These are phyloP conservation scores for Acidomyces sp. DNA, from an alignment of 495 filamentous ascomycete species.

Conservation along the genomic window DNA sequence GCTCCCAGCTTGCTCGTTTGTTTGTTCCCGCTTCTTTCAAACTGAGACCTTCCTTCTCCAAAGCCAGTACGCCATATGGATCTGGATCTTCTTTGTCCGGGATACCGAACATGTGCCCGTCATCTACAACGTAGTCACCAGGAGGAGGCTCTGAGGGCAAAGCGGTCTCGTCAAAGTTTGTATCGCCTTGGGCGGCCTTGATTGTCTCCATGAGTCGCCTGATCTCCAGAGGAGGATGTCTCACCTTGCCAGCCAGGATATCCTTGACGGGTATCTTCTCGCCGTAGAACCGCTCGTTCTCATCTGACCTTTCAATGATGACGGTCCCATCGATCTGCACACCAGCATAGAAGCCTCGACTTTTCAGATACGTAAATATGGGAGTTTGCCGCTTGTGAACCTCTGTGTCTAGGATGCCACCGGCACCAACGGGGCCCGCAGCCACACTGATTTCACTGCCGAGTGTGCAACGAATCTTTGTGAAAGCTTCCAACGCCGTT, in stretches of 20 bases:
- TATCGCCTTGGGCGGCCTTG: constrained; percentile 72
- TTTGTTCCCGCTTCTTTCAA: constrained; percentile 74
- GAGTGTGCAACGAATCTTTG: constrained; percentile 59
- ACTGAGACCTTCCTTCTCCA: constrained; percentile 72
- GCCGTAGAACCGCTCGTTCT: constrained; percentile 79
- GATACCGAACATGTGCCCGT: constrained; percentile 50
- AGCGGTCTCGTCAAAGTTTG: constrained; percentile 48
- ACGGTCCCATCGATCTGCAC: constrained; percentile 75
- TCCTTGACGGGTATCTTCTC: constrained; percentile 60
- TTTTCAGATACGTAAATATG: constrained; percentile 81
- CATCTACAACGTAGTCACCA: constrained; percentile 51
- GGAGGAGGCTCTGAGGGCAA: constrained; percentile 53
- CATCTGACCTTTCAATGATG: constrained; percentile 70
- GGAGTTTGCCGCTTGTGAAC: constrained; percentile 55
- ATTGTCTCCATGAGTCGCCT: constrained; percentile 61
- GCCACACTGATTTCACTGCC: constrained; percentile 65
- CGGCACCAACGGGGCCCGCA: constrained; percentile 66
- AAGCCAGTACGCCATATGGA: constrained; percentile 73
- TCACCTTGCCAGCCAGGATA: constrained; percentile 66
- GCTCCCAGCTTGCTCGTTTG: constrained; percentile 51
- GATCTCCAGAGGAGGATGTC: constrained; percentile 49
- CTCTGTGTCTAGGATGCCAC: constrained; percentile 62
- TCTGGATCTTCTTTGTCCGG: constrained; percentile 70
- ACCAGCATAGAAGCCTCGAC: constrained; percentile 68
- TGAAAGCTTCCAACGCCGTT: constrained; percentile 68